Evolutionary conservation across 306 rosid genomes (phyloP).

Genomic region (Vigna unguiculata): DNA sequence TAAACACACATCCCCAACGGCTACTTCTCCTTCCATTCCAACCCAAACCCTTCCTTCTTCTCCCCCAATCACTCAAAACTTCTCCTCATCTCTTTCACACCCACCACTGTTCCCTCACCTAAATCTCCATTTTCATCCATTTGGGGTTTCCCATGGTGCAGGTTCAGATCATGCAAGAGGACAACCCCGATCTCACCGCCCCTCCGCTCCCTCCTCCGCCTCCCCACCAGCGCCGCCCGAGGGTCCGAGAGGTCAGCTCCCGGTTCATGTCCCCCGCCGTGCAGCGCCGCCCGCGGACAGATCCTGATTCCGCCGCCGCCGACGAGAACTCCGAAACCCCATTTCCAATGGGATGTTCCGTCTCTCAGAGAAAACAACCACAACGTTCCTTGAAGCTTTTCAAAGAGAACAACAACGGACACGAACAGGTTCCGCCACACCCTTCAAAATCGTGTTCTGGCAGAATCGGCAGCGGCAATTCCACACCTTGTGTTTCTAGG

Average conservation of each 20-base stretch:
- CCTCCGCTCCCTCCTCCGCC: constrained; percentile 60
- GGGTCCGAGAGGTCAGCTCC: constrained; percentile 91
- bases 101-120: neutral
- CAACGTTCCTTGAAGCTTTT: constrained; percentile 1
- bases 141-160: constrained; percentile 36
- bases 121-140: constrained; percentile 20
- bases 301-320: constrained; percentile 46
- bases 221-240: constrained; percentile 64
- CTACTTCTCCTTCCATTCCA: constrained; percentile 33
- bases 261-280: constrained; percentile 77
- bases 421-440: constrained; percentile 33
- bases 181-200: constrained; percentile 28
- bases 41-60: constrained; percentile 10
- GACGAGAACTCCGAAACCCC: constrained; percentile 64
- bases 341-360: constrained; percentile 37
- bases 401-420: constrained; percentile 61
- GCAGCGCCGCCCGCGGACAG: constrained; percentile 55
- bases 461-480: constrained; percentile 41
- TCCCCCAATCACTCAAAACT: constrained; percentile 15
- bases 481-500: constrained; percentile 57
- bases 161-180: constrained; percentile 38
- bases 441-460: constrained; percentile 57
- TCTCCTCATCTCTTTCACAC: neutral
- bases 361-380: constrained; percentile 54
- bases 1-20: constrained; percentile 45